Percentiles rank a stretch among this genome's conserved stretches.
These are phyloP conservation scores for Annona squamosa DNA, from an alignment of 164 flowering plant genomes.

Conservation along the genomic window DNA sequence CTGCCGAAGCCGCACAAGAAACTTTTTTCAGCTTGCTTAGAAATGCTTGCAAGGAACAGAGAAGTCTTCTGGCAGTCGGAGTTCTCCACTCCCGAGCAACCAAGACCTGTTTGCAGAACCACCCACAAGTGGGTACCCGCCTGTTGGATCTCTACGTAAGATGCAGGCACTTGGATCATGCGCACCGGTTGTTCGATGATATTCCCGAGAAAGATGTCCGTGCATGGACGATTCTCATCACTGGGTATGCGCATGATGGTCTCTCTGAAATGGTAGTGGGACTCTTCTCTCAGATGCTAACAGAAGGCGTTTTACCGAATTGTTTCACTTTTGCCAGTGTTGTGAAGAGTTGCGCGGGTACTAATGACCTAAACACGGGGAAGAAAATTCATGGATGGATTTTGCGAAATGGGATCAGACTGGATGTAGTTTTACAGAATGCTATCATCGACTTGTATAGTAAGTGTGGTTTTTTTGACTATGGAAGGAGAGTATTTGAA, in stretches of 20 bases:
- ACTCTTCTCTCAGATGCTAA: constrained; percentile 34
- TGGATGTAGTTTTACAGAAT: constrained; percentile 45
- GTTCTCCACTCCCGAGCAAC: constrained; percentile 34
- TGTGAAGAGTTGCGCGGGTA: constrained; percentile 43
- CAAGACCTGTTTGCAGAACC: constrained; percentile 25
- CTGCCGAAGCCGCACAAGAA: background rate
- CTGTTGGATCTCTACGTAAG: constrained; percentile 34
- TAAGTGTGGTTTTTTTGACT: constrained; percentile 35
- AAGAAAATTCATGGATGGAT: constrained; percentile 63
- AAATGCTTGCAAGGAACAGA: background rate
- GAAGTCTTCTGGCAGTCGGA: background rate
- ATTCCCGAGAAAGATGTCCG: constrained; percentile 42
- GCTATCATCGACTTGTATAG: constrained; percentile 52
- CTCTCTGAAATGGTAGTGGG: constrained; percentile 24
- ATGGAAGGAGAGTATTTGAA: constrained; percentile 39
- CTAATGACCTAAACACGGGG: constrained; percentile 29
- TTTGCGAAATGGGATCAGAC: constrained; percentile 29
- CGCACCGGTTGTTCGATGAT: constrained; percentile 61
- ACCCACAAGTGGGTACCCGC: constrained; percentile 19
- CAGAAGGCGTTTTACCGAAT: constrained; percentile 44
- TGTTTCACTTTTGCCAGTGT: constrained; percentile 49
- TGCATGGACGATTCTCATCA: constrained; percentile 57
- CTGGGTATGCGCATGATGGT: constrained; percentile 36
- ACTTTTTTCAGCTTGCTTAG: background rate
- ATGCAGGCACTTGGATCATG: constrained; percentile 21